phyloP scores from a whole-genome alignment of 148 eudicot species.

The Silene uniflora region DNA sequence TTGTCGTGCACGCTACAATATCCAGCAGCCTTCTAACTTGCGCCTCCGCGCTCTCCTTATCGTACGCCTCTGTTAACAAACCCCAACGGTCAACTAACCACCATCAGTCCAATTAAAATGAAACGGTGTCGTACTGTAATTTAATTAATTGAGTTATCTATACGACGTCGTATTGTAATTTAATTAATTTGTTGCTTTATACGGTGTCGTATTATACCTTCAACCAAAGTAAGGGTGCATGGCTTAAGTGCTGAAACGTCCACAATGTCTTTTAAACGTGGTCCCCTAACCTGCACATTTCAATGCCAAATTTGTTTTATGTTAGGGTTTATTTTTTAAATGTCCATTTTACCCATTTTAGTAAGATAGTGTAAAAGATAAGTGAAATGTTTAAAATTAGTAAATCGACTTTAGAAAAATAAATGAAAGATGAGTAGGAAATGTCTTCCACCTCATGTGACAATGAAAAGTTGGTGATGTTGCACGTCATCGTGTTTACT shows the following conservation, averaged over 20 bases:
- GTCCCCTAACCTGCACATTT: conserved; percentile 72
- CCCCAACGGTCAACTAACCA: not conserved
- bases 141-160: no score
- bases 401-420: not conserved
- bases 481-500: conserved; percentile 64
- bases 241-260: conserved; percentile 93
- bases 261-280: conserved; percentile 75
- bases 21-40: conserved; percentile 84
- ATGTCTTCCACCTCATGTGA: conserved; percentile 71
- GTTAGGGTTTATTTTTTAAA: not conserved
- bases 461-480: conserved; percentile 73
- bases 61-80: conserved; percentile 67
- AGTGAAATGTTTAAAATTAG: not conserved
- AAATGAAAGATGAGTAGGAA: not conserved
- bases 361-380: not conserved
- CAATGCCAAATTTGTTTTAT: conserved; percentile 4
- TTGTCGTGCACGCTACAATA: conserved; percentile 92
- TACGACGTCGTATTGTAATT: not conserved
- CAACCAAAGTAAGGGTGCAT: conserved; percentile 68
- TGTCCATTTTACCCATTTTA: not conserved
- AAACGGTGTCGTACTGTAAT: not conserved
- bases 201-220: conserved; percentile 44
- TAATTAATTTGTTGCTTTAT: not conserved
- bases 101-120: no score
- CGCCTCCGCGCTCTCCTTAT: conserved; percentile 67